Evolutionary conservation across 805 yeast species (phyloP), one percentile per base, ranked within the genome.

Genomic region (Saccharomycopsis sp.): DNA sequence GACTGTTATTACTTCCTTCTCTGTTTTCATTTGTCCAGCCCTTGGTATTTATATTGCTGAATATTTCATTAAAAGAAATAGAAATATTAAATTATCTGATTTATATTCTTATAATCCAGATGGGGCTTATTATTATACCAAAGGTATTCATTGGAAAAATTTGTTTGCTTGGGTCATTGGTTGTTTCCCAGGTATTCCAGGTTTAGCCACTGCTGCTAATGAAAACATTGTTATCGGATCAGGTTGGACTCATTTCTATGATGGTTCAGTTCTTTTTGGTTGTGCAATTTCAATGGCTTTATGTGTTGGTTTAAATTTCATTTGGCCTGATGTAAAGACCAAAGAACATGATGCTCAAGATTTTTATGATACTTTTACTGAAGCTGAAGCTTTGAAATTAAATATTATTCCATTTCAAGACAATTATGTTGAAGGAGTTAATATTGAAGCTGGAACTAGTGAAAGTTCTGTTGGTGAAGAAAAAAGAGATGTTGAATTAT

Each of bases 11-110:
- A 50, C 60, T 2, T 49, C 59, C 9, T 64, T 60, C 51, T 53
- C 64, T 2, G 63, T 64, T 5, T 59, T 66, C 45, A 49, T 64
- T 20, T 58, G 63, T 3, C 71, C 72, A 5, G 46, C 65, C 40
- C 54, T 60, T 17, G 67, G 62, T 1, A 52, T 69, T 32, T 50
- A 58, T 36, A 42, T 59, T 20, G 55, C 62, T 31, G 73, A 69
- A 37, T 66, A 51, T 47, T 61, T 54, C 52, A 34, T 66, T 1
- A 35, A 52, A 9, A 57, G 74, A 49, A 53, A 58, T 20, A 52
- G 61, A 41, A 56, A 60, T 40, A 37, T 70, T 39, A 60, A 63
- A 44, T 51, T 72, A 21, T 50, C 60, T 4, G 68, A 71, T 40
- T 51, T 68, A 35, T 72, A 60, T 53, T 54, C 58, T 14, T 52